phyloP scores from a whole-genome alignment of 805 yeast species.

The Yamadazyma scolyti region DNA sequence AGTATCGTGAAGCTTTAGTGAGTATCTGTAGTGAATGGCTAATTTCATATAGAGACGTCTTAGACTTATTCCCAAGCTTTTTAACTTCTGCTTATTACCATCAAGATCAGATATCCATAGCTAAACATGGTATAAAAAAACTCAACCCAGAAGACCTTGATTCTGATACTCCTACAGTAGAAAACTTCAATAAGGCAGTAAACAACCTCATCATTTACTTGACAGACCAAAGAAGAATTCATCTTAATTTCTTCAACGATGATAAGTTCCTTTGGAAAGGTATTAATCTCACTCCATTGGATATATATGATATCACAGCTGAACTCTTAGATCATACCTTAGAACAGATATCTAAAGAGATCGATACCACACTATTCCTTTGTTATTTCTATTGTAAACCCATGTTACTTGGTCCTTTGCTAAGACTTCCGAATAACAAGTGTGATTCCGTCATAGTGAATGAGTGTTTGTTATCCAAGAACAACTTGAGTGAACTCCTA shows the following conservation, averaged over 20 bases:
- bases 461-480: constrained; percentile 42
- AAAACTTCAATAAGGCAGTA: constrained; percentile 29
- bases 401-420: constrained; percentile 74
- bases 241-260: constrained; percentile 35
- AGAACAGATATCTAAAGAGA: constrained; percentile 36
- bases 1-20: constrained; percentile 36
- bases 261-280: constrained; percentile 39
- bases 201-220: constrained; percentile 43
- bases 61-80: constrained; percentile 37
- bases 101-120: not conserved
- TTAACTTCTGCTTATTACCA: constrained; percentile 20
- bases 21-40: constrained; percentile 41
- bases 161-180: constrained; percentile 9
- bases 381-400: constrained; percentile 70
- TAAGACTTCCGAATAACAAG: constrained; percentile 66
- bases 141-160: constrained; percentile 9
- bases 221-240: constrained; percentile 52
- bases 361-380: constrained; percentile 77
- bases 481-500: constrained; percentile 62
- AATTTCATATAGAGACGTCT: constrained; percentile 29
- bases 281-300: constrained; percentile 35
- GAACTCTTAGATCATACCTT: constrained; percentile 19
- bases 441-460: constrained; percentile 68
- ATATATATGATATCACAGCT: constrained; percentile 35
- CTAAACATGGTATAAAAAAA: constrained; percentile 7